These are phyloP conservation scores for Aspergillus sp. DNA, from an alignment of 2,329 filamentous ascomycete species.

Conservation along the genomic window DNA sequence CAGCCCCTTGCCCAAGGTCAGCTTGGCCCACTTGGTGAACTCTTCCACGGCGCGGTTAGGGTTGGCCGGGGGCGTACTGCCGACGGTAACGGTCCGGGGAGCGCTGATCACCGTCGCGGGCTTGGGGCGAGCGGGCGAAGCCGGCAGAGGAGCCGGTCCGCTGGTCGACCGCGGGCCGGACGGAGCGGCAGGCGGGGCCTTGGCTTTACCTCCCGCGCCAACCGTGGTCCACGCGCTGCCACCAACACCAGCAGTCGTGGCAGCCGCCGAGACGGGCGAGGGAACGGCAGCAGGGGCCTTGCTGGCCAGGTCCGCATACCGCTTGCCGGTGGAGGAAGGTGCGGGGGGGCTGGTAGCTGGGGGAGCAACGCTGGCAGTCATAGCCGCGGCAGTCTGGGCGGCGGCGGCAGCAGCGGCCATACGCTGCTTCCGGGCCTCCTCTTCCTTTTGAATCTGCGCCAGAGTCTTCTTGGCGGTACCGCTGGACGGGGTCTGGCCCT, in stretches of 20 bases:
- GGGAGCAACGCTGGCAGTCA: neutral
- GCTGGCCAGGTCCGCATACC: constrained; percentile 90
- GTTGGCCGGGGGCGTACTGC: constrained; percentile 43
- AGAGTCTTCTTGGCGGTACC: constrained; percentile 76
- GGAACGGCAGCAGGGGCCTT: constrained; percentile 60
- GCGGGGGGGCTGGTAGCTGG: constrained; percentile 42
- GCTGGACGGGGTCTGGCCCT: constrained; percentile 37
- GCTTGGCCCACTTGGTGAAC: constrained; percentile 88
- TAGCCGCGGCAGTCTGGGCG: constrained; percentile 44
- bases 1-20: constrained; percentile 73
- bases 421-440: constrained; percentile 84
- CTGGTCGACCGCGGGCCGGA: constrained; percentile 50
- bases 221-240: constrained; percentile 85
- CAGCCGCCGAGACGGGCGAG: constrained; percentile 41
- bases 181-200: constrained; percentile 59
- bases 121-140: constrained; percentile 47
- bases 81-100: constrained; percentile 46
- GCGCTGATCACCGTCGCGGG: constrained; percentile 55
- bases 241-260: constrained; percentile 16
- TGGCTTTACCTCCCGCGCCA: constrained; percentile 88
- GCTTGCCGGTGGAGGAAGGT: constrained; percentile 63
- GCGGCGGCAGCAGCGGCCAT: constrained; percentile 52
- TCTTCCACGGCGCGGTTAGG: constrained; percentile 75
- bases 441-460: constrained; percentile 94
- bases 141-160: constrained; percentile 36